phyloP scores from a whole-genome alignment of 768 basidiomycete genomes.

The Leccinum rimulosum region DNA sequence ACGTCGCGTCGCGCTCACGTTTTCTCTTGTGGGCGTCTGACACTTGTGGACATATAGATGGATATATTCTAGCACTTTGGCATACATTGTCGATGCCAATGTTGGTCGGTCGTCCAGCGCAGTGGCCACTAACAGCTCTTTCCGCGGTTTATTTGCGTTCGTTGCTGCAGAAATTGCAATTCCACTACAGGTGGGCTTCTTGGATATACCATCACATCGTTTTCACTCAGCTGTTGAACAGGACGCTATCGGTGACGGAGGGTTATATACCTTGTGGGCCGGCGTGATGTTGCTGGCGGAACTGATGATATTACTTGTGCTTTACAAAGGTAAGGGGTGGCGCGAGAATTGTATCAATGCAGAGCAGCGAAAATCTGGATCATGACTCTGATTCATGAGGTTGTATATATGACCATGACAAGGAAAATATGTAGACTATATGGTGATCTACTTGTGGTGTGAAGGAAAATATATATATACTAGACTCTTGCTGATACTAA shows the following conservation, averaged over 20 bases:
- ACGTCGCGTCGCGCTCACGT: conserved; percentile 32
- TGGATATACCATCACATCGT: background rate
- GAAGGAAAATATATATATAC: too few species aligned
- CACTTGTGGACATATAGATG: conserved; percentile 34
- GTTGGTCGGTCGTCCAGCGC: conserved; percentile 76
- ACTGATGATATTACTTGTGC: conserved; percentile 56
- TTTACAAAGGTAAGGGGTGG: conserved; percentile 62
- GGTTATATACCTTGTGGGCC: conserved; percentile 71
- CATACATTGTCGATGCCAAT: conserved; percentile 89
- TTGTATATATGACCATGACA: background rate
- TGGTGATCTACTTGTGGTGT: background rate
- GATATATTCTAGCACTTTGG: conserved; percentile 70
- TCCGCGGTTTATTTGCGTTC: conserved; percentile 69
- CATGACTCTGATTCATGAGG: background rate
- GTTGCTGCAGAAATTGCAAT: conserved; percentile 72
- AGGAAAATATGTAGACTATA: background rate
- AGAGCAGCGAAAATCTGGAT: conserved; percentile 30
- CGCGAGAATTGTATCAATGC: conserved; percentile 47
- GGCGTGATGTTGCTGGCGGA: conserved; percentile 55
- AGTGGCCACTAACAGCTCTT: conserved; percentile 71
- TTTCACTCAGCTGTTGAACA: conserved; percentile 26
- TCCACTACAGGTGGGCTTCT: conserved; percentile 52
- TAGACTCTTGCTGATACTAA: background rate
- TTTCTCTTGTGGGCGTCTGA: background rate
- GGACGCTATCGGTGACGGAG: conserved; percentile 76